These are phyloP conservation scores for Oldenlandia corymbosa DNA, from an alignment of 257 asterid species.

Conservation along the genomic window DNA sequence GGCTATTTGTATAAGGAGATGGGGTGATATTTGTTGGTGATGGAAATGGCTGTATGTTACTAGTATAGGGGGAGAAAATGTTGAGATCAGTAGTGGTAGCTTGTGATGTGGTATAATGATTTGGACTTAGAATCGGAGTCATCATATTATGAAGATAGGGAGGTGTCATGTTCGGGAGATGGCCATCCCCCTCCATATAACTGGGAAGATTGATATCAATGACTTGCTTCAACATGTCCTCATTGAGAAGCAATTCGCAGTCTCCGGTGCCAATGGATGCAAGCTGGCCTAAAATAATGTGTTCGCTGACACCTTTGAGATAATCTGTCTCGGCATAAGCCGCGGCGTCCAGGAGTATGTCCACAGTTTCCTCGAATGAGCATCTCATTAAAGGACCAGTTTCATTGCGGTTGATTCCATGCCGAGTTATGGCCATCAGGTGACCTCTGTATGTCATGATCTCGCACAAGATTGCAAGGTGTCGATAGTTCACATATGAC, in stretches of 20 bases:
- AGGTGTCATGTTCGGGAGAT: constrained; percentile 92
- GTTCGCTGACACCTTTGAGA: constrained; percentile 90
- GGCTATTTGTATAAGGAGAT: constrained; percentile 77
- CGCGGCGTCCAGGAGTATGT: constrained; percentile 97
- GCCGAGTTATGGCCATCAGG: constrained; percentile 98
- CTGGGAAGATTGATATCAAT: constrained; percentile 89
- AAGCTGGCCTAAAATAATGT: constrained; percentile 95
- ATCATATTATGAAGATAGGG: constrained; percentile 80
- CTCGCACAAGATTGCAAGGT: constrained; percentile 90
- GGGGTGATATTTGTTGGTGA: constrained; percentile 94
- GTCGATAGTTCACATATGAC: constrained; percentile 92
- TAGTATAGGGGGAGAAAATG: constrained; percentile 79
- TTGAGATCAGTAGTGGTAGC: constrained; percentile 59
- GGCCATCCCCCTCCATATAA: constrained; percentile 80
- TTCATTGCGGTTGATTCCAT: constrained; percentile 89
- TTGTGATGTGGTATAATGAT: constrained; percentile 69
- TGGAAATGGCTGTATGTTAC: constrained; percentile 70
- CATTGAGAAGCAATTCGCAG: constrained; percentile 75
- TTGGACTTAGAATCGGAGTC: constrained; percentile 93
- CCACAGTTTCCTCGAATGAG: constrained; percentile 97
- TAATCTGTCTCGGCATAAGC: constrained; percentile 82
- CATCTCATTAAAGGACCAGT: constrained; percentile 99
- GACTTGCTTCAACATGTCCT: constrained; percentile 89
- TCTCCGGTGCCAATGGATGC: constrained; percentile 99
- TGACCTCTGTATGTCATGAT: constrained; percentile 99